Percentiles rank a stretch among this genome's conserved stretches.
phyloP scores from a whole-genome alignment of 495 filamentous ascomycete species.

The Cenococcum geophilum region DNA sequence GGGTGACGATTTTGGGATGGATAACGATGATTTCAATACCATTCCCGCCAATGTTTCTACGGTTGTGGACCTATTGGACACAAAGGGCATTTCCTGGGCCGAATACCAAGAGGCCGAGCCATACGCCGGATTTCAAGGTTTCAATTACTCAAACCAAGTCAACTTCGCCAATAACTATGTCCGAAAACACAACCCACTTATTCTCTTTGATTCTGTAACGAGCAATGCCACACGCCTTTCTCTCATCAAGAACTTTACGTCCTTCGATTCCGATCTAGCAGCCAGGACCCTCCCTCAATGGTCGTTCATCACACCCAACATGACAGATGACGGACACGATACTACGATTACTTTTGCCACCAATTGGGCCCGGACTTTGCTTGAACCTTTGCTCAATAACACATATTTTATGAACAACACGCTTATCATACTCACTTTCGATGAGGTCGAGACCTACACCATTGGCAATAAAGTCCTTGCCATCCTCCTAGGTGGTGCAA shows the following conservation, averaged over 20 bases:
- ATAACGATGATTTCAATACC: slow-evolving; percentile 55
- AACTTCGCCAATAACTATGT: slow-evolving; percentile 59
- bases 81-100: slow-evolving; percentile 60
- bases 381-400: slow-evolving; percentile 57
- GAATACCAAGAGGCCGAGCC: slow-evolving; percentile 66
- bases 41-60: slow-evolving; percentile 59
- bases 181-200: slow-evolving; percentile 68
- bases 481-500: slow-evolving; percentile 60
- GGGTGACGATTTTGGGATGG: slow-evolving; percentile 64
- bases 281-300: slow-evolving; percentile 59
- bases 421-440: slow-evolving; percentile 61
- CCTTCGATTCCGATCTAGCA: slow-evolving; percentile 55
- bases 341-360: slow-evolving; percentile 56
- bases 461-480: slow-evolving; percentile 52
- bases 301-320: slow-evolving; percentile 72
- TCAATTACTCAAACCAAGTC: slow-evolving; percentile 48
- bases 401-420: slow-evolving; percentile 63
- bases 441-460: slow-evolving; percentile 56
- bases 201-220: slow-evolving; percentile 55
- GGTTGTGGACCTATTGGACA: slow-evolving; percentile 63
- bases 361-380: slow-evolving; percentile 52
- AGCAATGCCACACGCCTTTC: slow-evolving; percentile 49
- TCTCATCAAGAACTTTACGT: slow-evolving; percentile 62
- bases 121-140: slow-evolving; percentile 60
- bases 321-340: slow-evolving; percentile 64